Percentiles rank a stretch among this genome's conserved stretches.
Evolutionary conservation across 441 rosid species (phyloP).

Genomic region (Codiaeum variegatum): DNA sequence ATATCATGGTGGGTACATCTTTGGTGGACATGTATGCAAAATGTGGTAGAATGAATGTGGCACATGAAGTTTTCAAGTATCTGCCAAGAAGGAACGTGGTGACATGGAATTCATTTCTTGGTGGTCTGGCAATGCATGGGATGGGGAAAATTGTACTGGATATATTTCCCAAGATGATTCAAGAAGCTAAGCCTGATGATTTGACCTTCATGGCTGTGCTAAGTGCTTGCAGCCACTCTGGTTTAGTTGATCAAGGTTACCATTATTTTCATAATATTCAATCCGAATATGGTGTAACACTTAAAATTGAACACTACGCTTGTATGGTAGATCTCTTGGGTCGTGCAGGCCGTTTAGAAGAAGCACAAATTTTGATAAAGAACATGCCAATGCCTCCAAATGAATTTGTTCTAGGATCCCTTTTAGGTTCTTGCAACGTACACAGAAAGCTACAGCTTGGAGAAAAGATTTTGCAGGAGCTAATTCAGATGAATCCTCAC

Average conservation of each 20-base stretch:
- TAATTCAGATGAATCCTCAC: conserved; percentile 48
- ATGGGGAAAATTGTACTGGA: conserved; percentile 44
- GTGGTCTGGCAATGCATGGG: conserved; percentile 79
- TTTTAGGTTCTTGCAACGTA: conserved; percentile 65
- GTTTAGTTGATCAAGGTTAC: conserved; percentile 62
- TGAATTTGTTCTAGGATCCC: conserved; percentile 78
- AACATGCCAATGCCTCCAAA: conserved; percentile 74
- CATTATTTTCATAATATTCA: conserved; percentile 40
- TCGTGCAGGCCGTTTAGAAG: conserved; percentile 65
- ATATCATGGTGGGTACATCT: conserved; percentile 64
- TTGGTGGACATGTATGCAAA: conserved; percentile 82
- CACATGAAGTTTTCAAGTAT: conserved; percentile 43
- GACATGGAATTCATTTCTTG: conserved; percentile 71
- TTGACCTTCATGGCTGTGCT: conserved; percentile 63
- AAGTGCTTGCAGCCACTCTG: conserved; percentile 78
- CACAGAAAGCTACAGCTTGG: conserved; percentile 57
- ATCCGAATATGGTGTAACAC: conserved; percentile 40
- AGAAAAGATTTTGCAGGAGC: conserved; percentile 41
- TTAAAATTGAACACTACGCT: conserved; percentile 74
- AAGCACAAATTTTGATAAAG: conserved; percentile 53
- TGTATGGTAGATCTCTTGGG: conserved; percentile 93
- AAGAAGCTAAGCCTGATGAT: conserved; percentile 69
- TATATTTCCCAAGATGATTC: conserved; percentile 53
- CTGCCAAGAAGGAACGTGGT: conserved; percentile 63
- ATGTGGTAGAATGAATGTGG: conserved; percentile 59